Evolutionary conservation across 345 rosid genomes (phyloP).

Genomic region (Noccaea caerulescens): DNA sequence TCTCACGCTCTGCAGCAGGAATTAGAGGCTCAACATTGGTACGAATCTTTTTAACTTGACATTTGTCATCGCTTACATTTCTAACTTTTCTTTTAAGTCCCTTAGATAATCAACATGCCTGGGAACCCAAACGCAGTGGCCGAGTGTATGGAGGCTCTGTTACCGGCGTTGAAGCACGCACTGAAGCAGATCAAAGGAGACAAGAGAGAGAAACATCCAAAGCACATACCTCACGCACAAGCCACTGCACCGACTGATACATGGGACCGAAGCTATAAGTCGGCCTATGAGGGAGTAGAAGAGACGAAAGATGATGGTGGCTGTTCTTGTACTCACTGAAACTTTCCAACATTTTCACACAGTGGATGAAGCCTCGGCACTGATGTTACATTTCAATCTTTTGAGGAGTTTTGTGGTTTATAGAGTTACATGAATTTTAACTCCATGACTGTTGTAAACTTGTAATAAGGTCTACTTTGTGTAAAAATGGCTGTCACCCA

Average conservation of each 20-base stretch:
- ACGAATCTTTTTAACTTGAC: slow-evolving; percentile 31
- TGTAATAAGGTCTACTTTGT: slow-evolving; percentile 23
- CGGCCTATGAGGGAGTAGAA: slow-evolving; percentile 45
- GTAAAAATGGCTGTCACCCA: background rate
- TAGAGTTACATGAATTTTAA: background rate
- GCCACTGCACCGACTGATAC: slow-evolving; percentile 57
- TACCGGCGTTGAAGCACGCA: slow-evolving; percentile 90
- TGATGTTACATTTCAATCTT: slow-evolving; percentile 1
- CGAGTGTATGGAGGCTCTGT: slow-evolving; percentile 91
- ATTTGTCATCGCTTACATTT: slow-evolving; percentile 17
- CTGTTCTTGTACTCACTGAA: slow-evolving; percentile 65
- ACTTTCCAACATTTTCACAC: slow-evolving; percentile 12
- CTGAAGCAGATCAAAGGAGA: slow-evolving; percentile 89
- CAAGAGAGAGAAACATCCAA: slow-evolving; percentile 91
- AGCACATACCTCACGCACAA: slow-evolving; percentile 78
- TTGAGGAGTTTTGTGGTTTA: slow-evolving; percentile 15
- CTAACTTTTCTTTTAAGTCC: slow-evolving; percentile 10
- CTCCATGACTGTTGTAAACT: background rate
- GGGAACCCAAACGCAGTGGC: slow-evolving; percentile 95
- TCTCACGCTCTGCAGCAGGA: slow-evolving; percentile 92
- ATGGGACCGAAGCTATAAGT: slow-evolving; percentile 74
- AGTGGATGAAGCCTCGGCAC: background rate
- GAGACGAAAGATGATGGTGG: slow-evolving; percentile 43
- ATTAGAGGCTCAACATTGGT: slow-evolving; percentile 95
- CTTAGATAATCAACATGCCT: slow-evolving; percentile 93